Percentiles rank a stretch among this genome's conserved stretches.
Evolutionary conservation across 2,329 filamentous ascomycete species (phyloP).

Genomic region (Colletotrichum sansevieriae): DNA sequence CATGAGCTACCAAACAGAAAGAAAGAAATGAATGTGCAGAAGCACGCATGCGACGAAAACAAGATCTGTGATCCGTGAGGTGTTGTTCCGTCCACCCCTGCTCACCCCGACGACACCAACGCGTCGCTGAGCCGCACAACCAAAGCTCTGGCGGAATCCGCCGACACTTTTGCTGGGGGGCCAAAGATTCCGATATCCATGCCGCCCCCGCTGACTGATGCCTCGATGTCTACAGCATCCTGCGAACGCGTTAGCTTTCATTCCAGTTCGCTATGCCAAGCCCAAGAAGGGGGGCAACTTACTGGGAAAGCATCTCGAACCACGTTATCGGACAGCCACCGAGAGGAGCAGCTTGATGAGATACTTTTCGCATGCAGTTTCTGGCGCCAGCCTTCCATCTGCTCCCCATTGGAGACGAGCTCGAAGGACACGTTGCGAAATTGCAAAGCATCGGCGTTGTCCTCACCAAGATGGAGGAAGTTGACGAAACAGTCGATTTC

Average conservation of each 20-base stretch:
- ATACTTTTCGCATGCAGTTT: neutral
- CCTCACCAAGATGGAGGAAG: conserved; percentile 70
- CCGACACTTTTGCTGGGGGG: conserved; percentile 27
- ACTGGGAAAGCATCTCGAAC: conserved; percentile 51
- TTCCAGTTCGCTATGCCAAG: neutral
- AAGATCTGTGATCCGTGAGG: neutral
- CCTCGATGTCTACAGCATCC: conserved; percentile 58
- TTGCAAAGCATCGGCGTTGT: neutral
- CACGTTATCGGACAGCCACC: conserved; percentile 45
- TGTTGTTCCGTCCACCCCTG: neutral
- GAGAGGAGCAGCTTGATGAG: neutral
- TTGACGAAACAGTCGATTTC: conserved; percentile 83
- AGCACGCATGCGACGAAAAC: no score
- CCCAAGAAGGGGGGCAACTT: no score
- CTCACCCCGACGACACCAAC: neutral
- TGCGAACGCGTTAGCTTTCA: conserved; percentile 41
- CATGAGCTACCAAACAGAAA: neutral
- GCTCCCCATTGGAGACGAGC: conserved; percentile 47
- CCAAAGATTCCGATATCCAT: conserved; percentile 59
- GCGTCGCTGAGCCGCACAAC: conserved; percentile 6
- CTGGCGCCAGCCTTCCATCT: neutral
- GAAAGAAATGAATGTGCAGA: neutral
- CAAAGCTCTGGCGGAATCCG: neutral
- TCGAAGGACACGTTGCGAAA: neutral
- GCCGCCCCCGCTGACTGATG: conserved; percentile 48